These are phyloP conservation scores for Knufia fluminis DNA, from an alignment of 2,329 filamentous ascomycete genomes.

Conservation along the genomic window DNA sequence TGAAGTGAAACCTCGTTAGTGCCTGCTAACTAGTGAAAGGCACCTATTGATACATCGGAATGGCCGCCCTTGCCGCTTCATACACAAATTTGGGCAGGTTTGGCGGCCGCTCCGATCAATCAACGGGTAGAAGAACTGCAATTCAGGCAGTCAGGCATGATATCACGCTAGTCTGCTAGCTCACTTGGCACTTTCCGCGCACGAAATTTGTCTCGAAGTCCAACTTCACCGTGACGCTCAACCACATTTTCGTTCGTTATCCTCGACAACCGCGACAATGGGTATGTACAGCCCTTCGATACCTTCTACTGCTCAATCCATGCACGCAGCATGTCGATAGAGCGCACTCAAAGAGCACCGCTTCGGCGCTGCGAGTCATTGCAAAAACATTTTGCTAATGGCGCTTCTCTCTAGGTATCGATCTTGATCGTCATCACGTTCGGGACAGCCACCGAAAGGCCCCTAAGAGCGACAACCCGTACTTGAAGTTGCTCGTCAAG, in stretches of 20 bases:
- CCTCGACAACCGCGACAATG: constrained; percentile 20
- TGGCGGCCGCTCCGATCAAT: no score
- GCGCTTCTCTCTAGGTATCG: constrained; percentile 37
- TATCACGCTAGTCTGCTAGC: neutral
- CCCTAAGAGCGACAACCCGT: constrained; percentile 97
- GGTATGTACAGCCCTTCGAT: constrained; percentile 16
- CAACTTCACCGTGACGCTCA: neutral
- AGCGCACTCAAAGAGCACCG: constrained; percentile 9
- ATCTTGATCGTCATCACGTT: constrained; percentile 55
- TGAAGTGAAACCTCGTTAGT: no score
- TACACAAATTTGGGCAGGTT: no score
- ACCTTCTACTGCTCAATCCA: constrained; percentile 11
- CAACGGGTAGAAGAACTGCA: no score
- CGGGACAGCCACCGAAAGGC: constrained; percentile 73
- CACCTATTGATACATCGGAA: no score
- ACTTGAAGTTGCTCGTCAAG: constrained; percentile 95
- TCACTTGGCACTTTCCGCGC: no score
- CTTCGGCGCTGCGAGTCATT: constrained; percentile 10
- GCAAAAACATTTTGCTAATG: constrained; percentile 10
- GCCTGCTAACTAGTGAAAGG: no score
- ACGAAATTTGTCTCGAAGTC: no score
- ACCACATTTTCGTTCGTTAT: constrained; percentile 13
- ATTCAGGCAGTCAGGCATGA: neutral
- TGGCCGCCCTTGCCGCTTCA: no score
- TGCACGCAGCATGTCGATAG: constrained; percentile 6